Evolutionary conservation across 1,284 basidiomycete species (phyloP).

Genomic region (Meira nashicola): DNA sequence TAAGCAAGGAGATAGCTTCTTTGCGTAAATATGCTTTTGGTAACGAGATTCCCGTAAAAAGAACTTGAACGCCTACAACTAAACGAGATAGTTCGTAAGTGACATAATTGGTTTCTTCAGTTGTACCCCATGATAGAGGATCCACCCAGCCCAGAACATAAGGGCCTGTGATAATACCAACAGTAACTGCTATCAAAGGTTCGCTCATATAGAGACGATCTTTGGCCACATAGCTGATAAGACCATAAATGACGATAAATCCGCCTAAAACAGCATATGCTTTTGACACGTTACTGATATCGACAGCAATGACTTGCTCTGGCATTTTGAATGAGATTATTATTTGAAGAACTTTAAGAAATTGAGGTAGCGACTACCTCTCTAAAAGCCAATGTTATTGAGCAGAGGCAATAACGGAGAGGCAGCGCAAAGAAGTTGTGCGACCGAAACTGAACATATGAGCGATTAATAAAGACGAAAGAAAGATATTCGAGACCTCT

Average conservation of each 20-base stretch:
- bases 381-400: too few species aligned
- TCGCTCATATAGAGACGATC: constrained; percentile 49
- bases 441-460: too few species aligned
- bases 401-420: too few species aligned
- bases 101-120: constrained; percentile 34
- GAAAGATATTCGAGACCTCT: too few species aligned
- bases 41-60: constrained; percentile 55
- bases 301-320: constrained; percentile 30
- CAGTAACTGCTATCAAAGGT: constrained; percentile 44
- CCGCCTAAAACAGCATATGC: constrained; percentile 43
- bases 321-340: constrained; percentile 5
- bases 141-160: constrained; percentile 49
- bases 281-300: constrained; percentile 43
- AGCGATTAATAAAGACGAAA: too few species aligned
- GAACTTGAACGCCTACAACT: constrained; percentile 50
- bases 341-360: background rate
- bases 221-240: constrained; percentile 45
- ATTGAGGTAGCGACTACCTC: too few species aligned
- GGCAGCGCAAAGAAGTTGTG: too few species aligned
- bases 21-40: constrained; percentile 51
- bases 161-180: constrained; percentile 47
- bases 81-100: constrained; percentile 54
- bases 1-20: constrained; percentile 45
- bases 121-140: constrained; percentile 36
- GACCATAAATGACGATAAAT: constrained; percentile 50